Conservation (phyloP, 345 rosid genomes). For the Gossypium raimondii region DNA sequence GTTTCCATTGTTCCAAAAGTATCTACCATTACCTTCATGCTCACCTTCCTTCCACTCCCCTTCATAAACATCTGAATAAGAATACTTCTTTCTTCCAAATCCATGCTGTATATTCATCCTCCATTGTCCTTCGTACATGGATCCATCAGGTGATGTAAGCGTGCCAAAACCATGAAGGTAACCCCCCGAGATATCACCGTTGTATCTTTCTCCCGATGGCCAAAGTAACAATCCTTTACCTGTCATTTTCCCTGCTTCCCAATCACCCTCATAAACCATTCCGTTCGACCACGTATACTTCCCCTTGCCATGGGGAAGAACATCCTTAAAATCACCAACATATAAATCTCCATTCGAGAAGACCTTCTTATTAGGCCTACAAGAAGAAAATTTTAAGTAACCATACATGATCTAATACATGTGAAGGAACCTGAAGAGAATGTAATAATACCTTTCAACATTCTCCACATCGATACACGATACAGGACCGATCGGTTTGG, state of each 20-base stretch:
- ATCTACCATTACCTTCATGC: constrained; percentile 78
- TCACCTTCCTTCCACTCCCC: constrained; percentile 91
- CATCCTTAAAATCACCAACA: constrained; percentile 55
- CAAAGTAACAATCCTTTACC: constrained; percentile 73
- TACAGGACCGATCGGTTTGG: constrained; percentile 6
- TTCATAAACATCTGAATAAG: constrained; percentile 66
- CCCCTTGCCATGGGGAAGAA: constrained; percentile 73
- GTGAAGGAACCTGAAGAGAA: not conserved
- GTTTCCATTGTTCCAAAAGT: constrained; percentile 78
- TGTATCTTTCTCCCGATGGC: constrained; percentile 71
- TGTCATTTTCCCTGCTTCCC: constrained; percentile 80
- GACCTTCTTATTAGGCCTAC: constrained; percentile 40
- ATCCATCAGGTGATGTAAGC: constrained; percentile 50
- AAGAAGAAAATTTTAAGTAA: constrained; percentile 10
- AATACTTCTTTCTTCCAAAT: constrained; percentile 66
- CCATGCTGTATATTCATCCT: constrained; percentile 86
- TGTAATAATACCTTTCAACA: constrained; percentile 10
- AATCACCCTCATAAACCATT: constrained; percentile 72
- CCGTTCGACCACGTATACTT: constrained; percentile 70
- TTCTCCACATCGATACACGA: constrained; percentile 12
- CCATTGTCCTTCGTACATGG: constrained; percentile 71
- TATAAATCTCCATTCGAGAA: constrained; percentile 71
- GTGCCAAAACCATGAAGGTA: constrained; percentile 82
- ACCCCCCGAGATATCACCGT: constrained; percentile 85
- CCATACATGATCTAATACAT: not conserved